These are phyloP conservation scores for Chenopodium berlandieri DNA, from an alignment of 148 eudicot genomes.

Conservation along the genomic window DNA sequence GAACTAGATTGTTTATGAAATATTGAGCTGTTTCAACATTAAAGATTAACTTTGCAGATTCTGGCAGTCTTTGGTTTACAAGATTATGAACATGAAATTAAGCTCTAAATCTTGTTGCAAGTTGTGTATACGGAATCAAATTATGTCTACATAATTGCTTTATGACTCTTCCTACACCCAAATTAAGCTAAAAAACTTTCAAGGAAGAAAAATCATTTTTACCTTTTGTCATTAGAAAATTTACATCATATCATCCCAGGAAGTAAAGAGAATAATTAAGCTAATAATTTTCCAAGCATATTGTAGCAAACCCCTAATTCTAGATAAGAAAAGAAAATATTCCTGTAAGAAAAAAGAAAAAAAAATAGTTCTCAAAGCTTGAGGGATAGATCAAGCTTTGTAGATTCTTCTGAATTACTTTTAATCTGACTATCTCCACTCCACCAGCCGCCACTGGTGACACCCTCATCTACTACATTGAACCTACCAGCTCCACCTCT, in stretches of 20 bases:
- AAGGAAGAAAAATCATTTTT: constrained; percentile 20
- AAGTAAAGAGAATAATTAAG: constrained; percentile 15
- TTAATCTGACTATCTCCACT: constrained; percentile 31
- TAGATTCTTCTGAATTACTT: constrained; percentile 40
- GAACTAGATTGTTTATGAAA: not conserved
- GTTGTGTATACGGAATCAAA: too few relatives aligned
- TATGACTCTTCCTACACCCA: too few relatives aligned
- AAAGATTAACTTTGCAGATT: not conserved
- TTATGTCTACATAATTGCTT: too few relatives aligned
- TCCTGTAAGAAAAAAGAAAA: not conserved
- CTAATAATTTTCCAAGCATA: constrained; percentile 36
- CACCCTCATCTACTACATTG: constrained; percentile 25
- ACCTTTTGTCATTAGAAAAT: constrained; percentile 30
- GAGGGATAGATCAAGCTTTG: constrained; percentile 63
- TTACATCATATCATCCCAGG: constrained; percentile 36
- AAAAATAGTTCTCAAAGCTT: constrained; percentile 45
- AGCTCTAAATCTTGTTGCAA: constrained; percentile 3
- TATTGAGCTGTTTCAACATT: too few relatives aligned
- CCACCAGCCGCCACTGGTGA: constrained; percentile 39
- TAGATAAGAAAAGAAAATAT: constrained; percentile 16
- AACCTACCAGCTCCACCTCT: constrained; percentile 44
- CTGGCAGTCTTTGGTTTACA: not conserved
- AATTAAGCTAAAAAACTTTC: not conserved
- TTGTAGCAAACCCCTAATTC: constrained; percentile 30
- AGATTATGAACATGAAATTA: not conserved